phyloP scores from a whole-genome alignment of 140 eudicot genomes.

The Anethum foeniculum region DNA sequence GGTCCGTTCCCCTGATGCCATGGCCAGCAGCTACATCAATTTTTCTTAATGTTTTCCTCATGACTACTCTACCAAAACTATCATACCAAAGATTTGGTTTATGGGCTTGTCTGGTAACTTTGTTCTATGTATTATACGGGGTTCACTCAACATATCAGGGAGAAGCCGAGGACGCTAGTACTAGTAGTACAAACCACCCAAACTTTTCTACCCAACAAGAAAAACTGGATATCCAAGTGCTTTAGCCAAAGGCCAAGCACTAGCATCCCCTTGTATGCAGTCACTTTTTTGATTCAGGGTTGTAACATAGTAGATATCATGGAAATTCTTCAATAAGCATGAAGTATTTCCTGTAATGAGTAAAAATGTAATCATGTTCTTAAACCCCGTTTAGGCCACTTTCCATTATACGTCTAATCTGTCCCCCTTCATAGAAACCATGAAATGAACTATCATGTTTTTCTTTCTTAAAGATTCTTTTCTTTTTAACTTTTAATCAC shows the following conservation, averaged over 20 bases:
- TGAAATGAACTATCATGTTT: too few relatives aligned
- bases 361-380: too few relatives aligned
- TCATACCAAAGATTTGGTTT: constrained; percentile 61
- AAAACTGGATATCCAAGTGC: constrained; percentile 38
- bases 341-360: not conserved
- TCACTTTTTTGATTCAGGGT: not conserved
- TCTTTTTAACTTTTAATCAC: too few relatives aligned
- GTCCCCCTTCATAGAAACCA: too few relatives aligned
- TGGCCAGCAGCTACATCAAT: constrained; percentile 66
- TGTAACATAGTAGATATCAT: not conserved
- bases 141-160: constrained; percentile 66
- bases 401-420: too few relatives aligned
- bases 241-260: constrained; percentile 14
- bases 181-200: constrained; percentile 13
- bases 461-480: too few relatives aligned
- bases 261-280: not conserved
- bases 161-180: constrained; percentile 37
- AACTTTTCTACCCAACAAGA: constrained; percentile 31
- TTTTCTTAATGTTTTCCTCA: constrained; percentile 58
- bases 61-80: constrained; percentile 42
- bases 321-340: not conserved
- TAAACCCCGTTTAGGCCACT: not conserved
- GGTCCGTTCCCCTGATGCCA: constrained; percentile 81
- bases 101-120: constrained; percentile 51
- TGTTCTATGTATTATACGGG: constrained; percentile 59